phyloP scores from a whole-genome alignment of 148 eudicot species.

The Cornus suecica region DNA sequence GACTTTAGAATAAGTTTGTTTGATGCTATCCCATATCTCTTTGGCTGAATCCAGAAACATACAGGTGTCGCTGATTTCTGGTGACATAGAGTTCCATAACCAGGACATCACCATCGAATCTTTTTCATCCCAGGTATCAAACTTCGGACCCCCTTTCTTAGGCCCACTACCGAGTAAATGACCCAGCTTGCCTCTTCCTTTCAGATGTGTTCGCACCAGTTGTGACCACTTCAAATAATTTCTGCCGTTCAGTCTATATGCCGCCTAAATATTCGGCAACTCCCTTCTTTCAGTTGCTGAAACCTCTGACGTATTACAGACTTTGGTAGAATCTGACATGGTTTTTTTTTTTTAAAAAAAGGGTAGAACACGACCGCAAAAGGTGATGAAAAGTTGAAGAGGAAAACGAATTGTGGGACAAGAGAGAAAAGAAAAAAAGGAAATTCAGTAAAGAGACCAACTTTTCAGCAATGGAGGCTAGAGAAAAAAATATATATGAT shows the following conservation, averaged over 20 bases:
- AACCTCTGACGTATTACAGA: too few species aligned
- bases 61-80: conserved; percentile 4
- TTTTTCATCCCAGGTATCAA: background rate
- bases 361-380: too few species aligned
- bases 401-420: too few species aligned
- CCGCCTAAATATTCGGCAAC: too few species aligned
- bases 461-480: too few species aligned
- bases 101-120: background rate
- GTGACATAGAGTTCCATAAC: conserved; percentile 1
- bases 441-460: too few species aligned
- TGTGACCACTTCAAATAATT: conserved; percentile 2
- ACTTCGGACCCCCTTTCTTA: background rate
- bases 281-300: too few species aligned
- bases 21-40: background rate
- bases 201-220: background rate
- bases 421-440: too few species aligned
- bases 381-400: too few species aligned
- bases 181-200: background rate
- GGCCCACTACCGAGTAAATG: background rate
- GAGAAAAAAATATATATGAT: too few species aligned
- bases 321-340: too few species aligned
- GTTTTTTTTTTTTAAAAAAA: too few species aligned
- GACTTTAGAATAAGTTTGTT: background rate
- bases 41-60: background rate
- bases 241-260: background rate